Evolutionary conservation across 2,329 filamentous ascomycete genomes (phyloP).

Genomic region (Trichoderma oligosporum): DNA sequence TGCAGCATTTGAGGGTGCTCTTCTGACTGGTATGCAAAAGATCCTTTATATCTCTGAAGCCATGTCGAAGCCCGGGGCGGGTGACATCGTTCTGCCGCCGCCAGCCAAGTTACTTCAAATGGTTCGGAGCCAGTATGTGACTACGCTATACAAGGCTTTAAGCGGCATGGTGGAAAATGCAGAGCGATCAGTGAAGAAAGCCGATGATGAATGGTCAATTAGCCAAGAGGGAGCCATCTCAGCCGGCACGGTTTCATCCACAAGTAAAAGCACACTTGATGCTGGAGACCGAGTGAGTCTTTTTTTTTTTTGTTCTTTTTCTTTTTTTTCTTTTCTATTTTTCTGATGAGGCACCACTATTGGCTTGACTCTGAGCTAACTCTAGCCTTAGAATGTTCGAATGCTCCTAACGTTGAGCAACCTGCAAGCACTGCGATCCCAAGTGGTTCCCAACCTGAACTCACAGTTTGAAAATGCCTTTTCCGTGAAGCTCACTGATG

Average conservation of each 20-base stretch:
- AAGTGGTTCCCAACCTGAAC: conserved; percentile 84
- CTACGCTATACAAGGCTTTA: conserved; percentile 86
- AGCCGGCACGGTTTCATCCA: conserved; percentile 34
- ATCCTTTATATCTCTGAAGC: conserved; percentile 91
- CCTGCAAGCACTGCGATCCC: conserved; percentile 73
- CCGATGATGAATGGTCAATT: conserved; percentile 59
- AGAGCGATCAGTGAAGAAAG: conserved; percentile 65
- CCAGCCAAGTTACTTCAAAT: conserved; percentile 83
- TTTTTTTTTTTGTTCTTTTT: not conserved
- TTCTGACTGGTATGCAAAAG: conserved; percentile 86
- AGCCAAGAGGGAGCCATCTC: conserved; percentile 41
- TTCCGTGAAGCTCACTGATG: conserved; percentile 88
- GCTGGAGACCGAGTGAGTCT: conserved; percentile 53
- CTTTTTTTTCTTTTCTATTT: too few species aligned
- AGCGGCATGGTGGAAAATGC: conserved; percentile 98
- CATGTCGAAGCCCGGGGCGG: conserved; percentile 66
- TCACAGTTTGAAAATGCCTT: conserved; percentile 91
- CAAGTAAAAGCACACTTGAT: conserved; percentile 48
- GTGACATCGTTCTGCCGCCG: conserved; percentile 78
- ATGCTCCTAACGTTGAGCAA: conserved; percentile 94
- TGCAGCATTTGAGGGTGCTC: conserved; percentile 74
- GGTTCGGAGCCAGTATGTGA: conserved; percentile 88
- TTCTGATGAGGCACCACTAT: too few species aligned
- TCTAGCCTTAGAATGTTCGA: conserved; percentile 66
- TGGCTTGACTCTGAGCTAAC: conserved; percentile 29